Conservation (phyloP, 352 stramenopile genomes). For the Thraustochytrium striatum region DNA sequence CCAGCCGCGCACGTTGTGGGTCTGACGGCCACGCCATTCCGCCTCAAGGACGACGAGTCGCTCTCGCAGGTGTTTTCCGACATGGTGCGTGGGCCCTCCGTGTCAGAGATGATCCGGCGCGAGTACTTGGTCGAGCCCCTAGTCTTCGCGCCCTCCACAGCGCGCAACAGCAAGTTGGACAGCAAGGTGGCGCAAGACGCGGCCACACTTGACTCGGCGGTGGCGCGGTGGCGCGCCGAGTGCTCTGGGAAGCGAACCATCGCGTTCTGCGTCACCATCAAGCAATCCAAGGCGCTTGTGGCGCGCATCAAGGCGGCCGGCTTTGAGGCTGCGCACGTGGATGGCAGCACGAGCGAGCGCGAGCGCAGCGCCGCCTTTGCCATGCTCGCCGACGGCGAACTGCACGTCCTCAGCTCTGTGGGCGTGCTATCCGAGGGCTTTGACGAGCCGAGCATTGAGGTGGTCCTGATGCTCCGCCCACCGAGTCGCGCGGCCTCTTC, state of each 20-base stretch:
- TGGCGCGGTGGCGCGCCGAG: neutral
- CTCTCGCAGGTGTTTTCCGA: conserved; percentile 11
- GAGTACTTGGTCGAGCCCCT: conserved; percentile 26
- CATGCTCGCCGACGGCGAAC: neutral
- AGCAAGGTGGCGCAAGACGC: conserved; percentile 2
- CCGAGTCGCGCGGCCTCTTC: conserved; percentile 37
- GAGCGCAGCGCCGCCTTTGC: neutral
- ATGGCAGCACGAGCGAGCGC: conserved; percentile 4
- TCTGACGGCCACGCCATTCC: conserved; percentile 43
- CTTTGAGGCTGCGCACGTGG: conserved; percentile 23
- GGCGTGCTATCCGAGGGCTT: conserved; percentile 49
- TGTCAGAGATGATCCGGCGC: conserved; percentile 9
- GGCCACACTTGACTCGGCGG: neutral
- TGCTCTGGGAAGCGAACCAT: conserved; percentile 3
- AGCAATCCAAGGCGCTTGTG: conserved; percentile 6
- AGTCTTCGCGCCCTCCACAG: neutral
- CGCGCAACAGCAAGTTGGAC: neutral
- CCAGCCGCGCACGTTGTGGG: conserved; percentile 25
- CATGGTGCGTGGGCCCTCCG: conserved; percentile 20
- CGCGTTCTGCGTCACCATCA: conserved; percentile 31
- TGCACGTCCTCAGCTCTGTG: conserved; percentile 36
- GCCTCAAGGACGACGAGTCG: conserved; percentile 7
- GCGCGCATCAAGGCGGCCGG: neutral
- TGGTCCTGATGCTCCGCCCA: conserved; percentile 43
- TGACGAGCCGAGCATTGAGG: conserved; percentile 27